These are phyloP conservation scores for Penicillium waksmanii DNA, from an alignment of 495 filamentous ascomycete genomes.

Conservation along the genomic window DNA sequence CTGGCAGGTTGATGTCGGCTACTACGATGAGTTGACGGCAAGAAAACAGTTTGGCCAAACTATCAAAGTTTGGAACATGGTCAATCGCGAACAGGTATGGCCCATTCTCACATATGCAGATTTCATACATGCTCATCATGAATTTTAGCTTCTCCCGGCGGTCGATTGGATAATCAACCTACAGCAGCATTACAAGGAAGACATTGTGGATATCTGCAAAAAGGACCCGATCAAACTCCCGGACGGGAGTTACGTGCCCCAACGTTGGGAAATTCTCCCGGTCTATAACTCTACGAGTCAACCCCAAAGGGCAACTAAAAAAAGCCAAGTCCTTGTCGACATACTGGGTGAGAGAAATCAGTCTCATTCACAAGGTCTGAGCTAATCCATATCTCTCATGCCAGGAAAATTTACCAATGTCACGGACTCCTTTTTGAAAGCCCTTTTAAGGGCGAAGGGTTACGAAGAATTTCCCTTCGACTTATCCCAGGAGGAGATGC, in stretches of 20 bases:
- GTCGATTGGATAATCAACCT: constrained; percentile 18
- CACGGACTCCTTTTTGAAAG: constrained; percentile 37
- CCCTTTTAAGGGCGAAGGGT: constrained; percentile 14
- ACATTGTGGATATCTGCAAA: constrained; percentile 20
- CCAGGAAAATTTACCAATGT: constrained; percentile 44
- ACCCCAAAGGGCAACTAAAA: not conserved
- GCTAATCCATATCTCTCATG: not conserved
- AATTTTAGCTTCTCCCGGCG: constrained; percentile 8
- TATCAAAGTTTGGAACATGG: constrained; percentile 23
- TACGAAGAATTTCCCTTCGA: constrained; percentile 44
- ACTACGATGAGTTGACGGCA: constrained; percentile 24
- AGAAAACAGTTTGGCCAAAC: constrained; percentile 25
- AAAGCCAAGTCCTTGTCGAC: constrained; percentile 19
- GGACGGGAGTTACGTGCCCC: constrained; percentile 16
- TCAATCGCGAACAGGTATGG: constrained; percentile 13
- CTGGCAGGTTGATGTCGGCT: constrained; percentile 43
- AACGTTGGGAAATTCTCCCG: not conserved
- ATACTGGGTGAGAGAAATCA: constrained; percentile 25
- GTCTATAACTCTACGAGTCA: not conserved
- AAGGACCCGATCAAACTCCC: constrained; percentile 6
- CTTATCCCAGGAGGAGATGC: constrained; percentile 36
- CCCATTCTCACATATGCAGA: not conserved
- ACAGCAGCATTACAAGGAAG: constrained; percentile 19
- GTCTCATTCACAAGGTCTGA: not conserved
- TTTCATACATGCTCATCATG: not conserved